phyloP scores from a whole-genome alignment of 1,284 basidiomycete genomes.

The Sporisorium exsertum region DNA sequence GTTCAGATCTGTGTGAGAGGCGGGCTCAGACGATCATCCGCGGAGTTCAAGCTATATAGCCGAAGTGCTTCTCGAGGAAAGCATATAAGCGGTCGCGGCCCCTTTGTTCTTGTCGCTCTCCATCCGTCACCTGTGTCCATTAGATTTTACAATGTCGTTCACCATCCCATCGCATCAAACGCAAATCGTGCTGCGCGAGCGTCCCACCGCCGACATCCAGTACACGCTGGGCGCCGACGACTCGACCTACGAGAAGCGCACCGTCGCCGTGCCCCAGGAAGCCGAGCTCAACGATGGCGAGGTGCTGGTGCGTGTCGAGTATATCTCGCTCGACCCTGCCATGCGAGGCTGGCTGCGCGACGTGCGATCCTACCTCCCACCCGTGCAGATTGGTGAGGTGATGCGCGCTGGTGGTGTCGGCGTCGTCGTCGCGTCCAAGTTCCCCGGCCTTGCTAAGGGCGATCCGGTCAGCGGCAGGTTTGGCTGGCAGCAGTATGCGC shows the following conservation, averaged over 20 bases:
- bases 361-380: slow-evolving; percentile 71
- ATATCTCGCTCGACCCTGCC: slow-evolving; percentile 66
- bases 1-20: no score
- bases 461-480: slow-evolving; percentile 53
- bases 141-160: slow-evolving; percentile 44
- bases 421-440: slow-evolving; percentile 73
- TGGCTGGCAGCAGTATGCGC: slow-evolving; percentile 58
- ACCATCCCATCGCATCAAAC: slow-evolving; percentile 39
- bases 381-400: slow-evolving; percentile 82
- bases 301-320: slow-evolving; percentile 65
- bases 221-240: slow-evolving; percentile 46
- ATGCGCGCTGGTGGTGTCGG: slow-evolving; percentile 82
- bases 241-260: slow-evolving; percentile 59
- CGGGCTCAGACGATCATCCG: no score
- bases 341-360: slow-evolving; percentile 86
- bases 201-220: slow-evolving; percentile 63
- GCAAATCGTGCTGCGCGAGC: slow-evolving; percentile 65
- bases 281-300: slow-evolving; percentile 58
- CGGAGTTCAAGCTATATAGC: slow-evolving; percentile 1
- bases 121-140: no score
- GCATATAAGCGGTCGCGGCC: background rate
- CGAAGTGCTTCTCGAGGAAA: background rate
- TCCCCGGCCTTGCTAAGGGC: slow-evolving; percentile 58
- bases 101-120: background rate
- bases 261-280: slow-evolving; percentile 36